Base-by-base conservation (phyloP, 2,329 filamentous ascomycete species). In the Fusarium sp. region DNA sequence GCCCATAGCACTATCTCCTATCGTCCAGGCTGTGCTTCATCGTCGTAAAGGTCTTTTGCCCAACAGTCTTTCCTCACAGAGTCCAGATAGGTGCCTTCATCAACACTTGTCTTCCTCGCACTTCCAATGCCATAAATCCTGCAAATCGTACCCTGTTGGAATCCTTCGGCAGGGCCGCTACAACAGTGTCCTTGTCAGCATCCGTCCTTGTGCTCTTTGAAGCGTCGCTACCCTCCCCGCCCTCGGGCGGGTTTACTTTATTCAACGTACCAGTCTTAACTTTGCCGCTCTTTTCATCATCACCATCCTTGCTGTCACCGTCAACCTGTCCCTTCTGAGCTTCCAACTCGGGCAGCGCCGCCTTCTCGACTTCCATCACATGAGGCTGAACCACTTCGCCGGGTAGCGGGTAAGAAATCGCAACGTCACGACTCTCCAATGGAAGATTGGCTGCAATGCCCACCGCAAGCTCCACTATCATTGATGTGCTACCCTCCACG, bases 391-490 rank as follows among this genome's bases (percentile, higher is more conserved):
- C 84, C 41, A 84, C 78, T 44, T 91, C 87, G 43, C 92, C 92
- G 0, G 96, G 95, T 58, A 90, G 81, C 52, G 94, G 94, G 76
- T 97, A 97, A 65, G 91, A 89, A 63, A 99, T 91, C 43, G 89
- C 89, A 17, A 99, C 92, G 75, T 98, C 96, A 67, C 96, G 89
- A 71, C 93, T 96, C 79, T 99, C 96, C 39, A 97, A 81, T 0
- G 96, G 95, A 45, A 98, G 81, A 76, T 97, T 96, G 60, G 90
- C 87, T 1, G 92, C 89, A 67, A 99, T 94, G 63, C 90, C 91
- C 30, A 98, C 87, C 0, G 94, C 93, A 50, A 98, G 86, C 79
- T 97, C 94, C 55, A 97, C 87, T 77, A 99, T 98, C 89, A 96
- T 97, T 55, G 90, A 90, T 3, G 94, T 92, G 66, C 93, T 94